Conservation (phyloP, 176 grass and related monocot species). For the Aechmea fasciata region DNA sequence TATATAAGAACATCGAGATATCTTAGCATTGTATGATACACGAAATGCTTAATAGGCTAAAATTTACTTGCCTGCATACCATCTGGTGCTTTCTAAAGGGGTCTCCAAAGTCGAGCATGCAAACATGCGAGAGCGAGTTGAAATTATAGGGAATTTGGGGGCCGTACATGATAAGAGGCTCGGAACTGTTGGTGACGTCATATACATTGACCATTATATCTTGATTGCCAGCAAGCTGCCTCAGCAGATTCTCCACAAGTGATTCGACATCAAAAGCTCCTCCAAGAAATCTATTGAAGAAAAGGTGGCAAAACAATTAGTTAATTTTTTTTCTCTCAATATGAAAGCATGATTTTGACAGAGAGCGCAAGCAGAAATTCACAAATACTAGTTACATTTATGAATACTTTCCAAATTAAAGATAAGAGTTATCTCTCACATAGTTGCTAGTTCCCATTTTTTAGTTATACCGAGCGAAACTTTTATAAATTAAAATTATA, state of each 20-base stretch:
- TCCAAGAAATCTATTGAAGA: conserved; percentile 64
- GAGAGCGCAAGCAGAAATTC: background rate
- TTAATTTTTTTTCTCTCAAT: background rate
- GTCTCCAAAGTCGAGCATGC: conserved; percentile 89
- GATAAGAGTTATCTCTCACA: no score
- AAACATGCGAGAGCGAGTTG: conserved; percentile 42
- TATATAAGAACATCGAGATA: conserved; percentile 15
- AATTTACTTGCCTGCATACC: conserved; percentile 65
- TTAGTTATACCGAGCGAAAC: no score
- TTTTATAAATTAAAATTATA: no score
- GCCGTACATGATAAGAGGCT: conserved; percentile 94
- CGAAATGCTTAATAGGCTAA: conserved; percentile 9
- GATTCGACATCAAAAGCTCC: conserved; percentile 98
- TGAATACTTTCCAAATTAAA: no score
- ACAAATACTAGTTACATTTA: background rate
- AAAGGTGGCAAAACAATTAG: background rate
- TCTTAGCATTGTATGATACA: background rate
- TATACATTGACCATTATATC: conserved; percentile 96
- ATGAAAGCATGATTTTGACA: background rate
- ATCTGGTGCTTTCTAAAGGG: conserved; percentile 89
- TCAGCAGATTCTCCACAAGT: conserved; percentile 83
- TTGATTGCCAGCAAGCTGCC: conserved; percentile 84
- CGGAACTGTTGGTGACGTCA: conserved; percentile 72
- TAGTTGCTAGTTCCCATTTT: no score
- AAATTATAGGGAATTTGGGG: conserved; percentile 56